Conservation (phyloP, 805 yeast genomes). For the Vanderwaltozyma yarrowii region DNA sequence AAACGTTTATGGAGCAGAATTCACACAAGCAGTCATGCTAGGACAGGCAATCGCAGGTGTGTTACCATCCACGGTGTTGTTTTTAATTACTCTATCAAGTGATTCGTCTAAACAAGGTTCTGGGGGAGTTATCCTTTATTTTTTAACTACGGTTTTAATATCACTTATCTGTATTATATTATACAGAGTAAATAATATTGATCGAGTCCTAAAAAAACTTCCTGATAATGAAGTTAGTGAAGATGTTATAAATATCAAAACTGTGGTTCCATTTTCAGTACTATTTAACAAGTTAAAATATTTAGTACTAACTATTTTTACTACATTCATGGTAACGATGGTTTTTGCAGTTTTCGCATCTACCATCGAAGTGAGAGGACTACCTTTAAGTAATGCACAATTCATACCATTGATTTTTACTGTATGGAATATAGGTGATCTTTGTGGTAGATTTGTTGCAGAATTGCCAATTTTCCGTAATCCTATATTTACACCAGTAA, state of each 20-base stretch:
- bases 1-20: conserved; percentile 61
- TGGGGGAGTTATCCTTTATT: conserved; percentile 28
- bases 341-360: conserved; percentile 86
- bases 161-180: conserved; percentile 17
- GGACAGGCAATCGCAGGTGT: conserved; percentile 96
- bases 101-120: conserved; percentile 13
- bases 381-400: conserved; percentile 28
- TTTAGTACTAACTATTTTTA: conserved; percentile 60
- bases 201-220: conserved; percentile 5
- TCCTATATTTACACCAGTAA: conserved; percentile 15
- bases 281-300: conserved; percentile 54
- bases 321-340: conserved; percentile 64
- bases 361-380: conserved; percentile 38
- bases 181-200: conserved; percentile 19
- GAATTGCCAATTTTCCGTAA: conserved; percentile 25
- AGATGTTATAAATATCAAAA: conserved; percentile 5
- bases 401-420: conserved; percentile 72
- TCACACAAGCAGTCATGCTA: conserved; percentile 84
- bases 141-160: conserved; percentile 26
- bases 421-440: conserved; percentile 85
- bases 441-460: conserved; percentile 66
- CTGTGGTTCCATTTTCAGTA: conserved; percentile 47
- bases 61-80: conserved; percentile 53
- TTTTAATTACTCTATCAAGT: conserved; percentile 38
- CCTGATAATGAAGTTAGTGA: not conserved